Evolutionary conservation across 257 asterid genomes (phyloP).

Genomic region (Solanum arcanum): DNA sequence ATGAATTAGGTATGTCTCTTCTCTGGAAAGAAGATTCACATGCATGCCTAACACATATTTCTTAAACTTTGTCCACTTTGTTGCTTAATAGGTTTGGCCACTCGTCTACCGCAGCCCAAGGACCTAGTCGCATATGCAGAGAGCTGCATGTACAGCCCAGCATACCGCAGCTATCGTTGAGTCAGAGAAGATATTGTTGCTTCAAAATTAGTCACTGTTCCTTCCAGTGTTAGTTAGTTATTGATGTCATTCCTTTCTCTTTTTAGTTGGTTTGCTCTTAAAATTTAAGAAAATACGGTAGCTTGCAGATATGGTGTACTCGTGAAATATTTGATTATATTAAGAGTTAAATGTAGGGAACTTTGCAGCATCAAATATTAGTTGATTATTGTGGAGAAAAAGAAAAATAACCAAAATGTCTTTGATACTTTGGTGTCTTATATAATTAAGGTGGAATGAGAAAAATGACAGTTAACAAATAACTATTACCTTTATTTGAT

Average conservation of each 20-base stretch:
- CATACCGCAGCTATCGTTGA: conserved; percentile 69
- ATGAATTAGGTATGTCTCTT: conserved; percentile 55
- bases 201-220: background rate
- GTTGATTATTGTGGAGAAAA: background rate
- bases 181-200: background rate
- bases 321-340: background rate
- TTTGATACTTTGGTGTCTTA: too few relatives aligned
- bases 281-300: background rate
- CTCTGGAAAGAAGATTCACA: background rate
- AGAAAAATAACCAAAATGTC: too few relatives aligned
- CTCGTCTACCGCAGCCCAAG: conserved; percentile 70
- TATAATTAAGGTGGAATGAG: background rate
- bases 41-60: background rate
- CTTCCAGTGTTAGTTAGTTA: background rate
- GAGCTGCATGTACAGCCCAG: conserved; percentile 93
- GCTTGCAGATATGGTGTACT: background rate
- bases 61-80: background rate
- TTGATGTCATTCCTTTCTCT: background rate
- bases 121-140: conserved; percentile 62
- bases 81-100: conserved; percentile 57
- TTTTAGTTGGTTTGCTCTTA: background rate
- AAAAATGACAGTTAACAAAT: background rate
- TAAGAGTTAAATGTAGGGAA: background rate
- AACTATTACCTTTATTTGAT: background rate
- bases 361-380: background rate